Percentiles rank a stretch among this genome's conserved stretches.
phyloP scores from a whole-genome alignment of 2,329 filamentous ascomycete genomes.

The Aspergillus ruber region DNA sequence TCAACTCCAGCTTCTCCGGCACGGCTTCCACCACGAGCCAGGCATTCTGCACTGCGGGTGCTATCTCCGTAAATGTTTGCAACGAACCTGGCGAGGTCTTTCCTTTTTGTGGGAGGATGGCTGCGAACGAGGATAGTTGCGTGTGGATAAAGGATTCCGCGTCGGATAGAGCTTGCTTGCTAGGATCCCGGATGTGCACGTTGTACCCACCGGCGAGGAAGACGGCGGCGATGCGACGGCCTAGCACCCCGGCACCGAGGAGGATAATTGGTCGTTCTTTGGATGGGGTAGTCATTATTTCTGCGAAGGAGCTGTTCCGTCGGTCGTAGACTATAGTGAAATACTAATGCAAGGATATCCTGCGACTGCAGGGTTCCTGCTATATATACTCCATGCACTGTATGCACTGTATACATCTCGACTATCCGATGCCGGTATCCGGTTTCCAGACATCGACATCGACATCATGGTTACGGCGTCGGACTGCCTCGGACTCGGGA shows the following conservation, averaged over 20 bases:
- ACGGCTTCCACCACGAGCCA: slow-evolving; percentile 52
- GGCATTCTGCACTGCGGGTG: slow-evolving; percentile 37
- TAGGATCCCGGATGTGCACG: slow-evolving; percentile 20
- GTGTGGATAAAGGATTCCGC: slow-evolving; percentile 26
- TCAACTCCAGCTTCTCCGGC: slow-evolving; percentile 45
- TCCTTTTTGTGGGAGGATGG: slow-evolving; percentile 10
- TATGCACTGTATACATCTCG: background rate
- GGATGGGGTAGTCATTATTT: background rate
- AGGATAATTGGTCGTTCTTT: slow-evolving; percentile 27
- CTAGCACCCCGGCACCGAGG: slow-evolving; percentile 35
- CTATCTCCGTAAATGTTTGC: slow-evolving; percentile 32
- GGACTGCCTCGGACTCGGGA: slow-evolving; percentile 3
- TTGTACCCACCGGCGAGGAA: slow-evolving; percentile 21
- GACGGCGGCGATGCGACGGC: slow-evolving; percentile 29
- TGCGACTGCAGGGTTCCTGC: background rate
- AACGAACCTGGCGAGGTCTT: slow-evolving; percentile 23
- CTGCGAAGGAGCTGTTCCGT: background rate
- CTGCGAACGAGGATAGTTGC: slow-evolving; percentile 22
- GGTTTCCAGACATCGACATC: background rate
- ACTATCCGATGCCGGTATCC: background rate
- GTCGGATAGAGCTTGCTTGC: slow-evolving; percentile 17
- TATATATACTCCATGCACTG: background rate
- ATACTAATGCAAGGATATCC: background rate
- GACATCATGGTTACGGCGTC: slow-evolving; percentile 2
- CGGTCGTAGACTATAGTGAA: background rate